Base-by-base conservation (phyloP, 2,329 filamentous ascomycete species). In the Akanthomyces uredinophilus region DNA sequence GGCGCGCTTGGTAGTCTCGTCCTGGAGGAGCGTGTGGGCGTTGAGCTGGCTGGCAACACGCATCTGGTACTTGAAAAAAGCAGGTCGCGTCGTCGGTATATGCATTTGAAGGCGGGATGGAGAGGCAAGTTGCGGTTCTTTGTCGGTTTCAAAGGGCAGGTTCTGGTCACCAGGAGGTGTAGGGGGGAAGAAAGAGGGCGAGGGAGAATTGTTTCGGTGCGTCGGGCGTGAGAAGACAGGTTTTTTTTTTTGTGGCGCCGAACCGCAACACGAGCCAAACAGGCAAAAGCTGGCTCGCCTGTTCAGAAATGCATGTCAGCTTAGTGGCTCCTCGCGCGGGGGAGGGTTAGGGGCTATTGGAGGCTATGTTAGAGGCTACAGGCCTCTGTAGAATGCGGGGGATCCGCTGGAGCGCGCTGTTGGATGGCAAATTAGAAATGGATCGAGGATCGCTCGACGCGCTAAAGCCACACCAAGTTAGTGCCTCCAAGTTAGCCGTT, bases 1-100 rank as follows among this genome's bases (percentile, higher is more conserved):
- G 69, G 80, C 81, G 71, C 83, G 83, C 68, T 76, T 75, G 72
- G 82, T 77, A 68, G 77, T 79, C 68, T 81, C 75, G 71, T 78
- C 76, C 71, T 79, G 78, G 72, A 77, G 77, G 68, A 79, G 75
- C 50, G 59, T 54, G 52, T 61, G 59, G 65, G 77, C 74, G 72
- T 78, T 75, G 72, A 80, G 77, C 73, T 77, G 75, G 75, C 76
- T 79, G 68, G 78, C 76, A 71, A 78, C 71, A 74, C 80, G 81
- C 83, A 86, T 86, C 81, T 84, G 82, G 80, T 77, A 78, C 71
- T 77, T 78, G 75, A 81, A 81, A 70, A 80, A 80, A 69, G 78
- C 79, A 68, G 79, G 68, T 68, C 66, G 75, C 68, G 78, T 76
- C 70, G 75, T 75, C 77, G 79, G 76, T 77, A 77, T 80, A 83